Percentiles rank a stretch among this genome's conserved stretches.
These are phyloP conservation scores for Ogataea degrootiae DNA, from an alignment of 805 yeast genomes.

Conservation along the genomic window DNA sequence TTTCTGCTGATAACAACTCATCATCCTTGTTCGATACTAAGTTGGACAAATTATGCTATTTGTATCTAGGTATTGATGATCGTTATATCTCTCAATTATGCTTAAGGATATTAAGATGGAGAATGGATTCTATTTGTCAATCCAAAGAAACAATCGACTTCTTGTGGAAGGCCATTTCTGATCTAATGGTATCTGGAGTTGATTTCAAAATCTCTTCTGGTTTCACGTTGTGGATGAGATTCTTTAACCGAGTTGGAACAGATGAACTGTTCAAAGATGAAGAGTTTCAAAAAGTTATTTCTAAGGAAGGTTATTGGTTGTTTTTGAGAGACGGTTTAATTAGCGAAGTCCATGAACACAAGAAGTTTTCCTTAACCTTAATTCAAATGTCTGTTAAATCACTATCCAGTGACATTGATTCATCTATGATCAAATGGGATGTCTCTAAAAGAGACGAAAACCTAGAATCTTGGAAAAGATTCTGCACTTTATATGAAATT, in stretches of 20 bases:
- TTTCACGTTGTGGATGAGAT: slow-evolving; percentile 53
- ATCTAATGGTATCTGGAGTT: slow-evolving; percentile 28
- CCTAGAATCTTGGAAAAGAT: slow-evolving; percentile 64
- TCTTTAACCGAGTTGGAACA: slow-evolving; percentile 29
- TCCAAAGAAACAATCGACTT: slow-evolving; percentile 18
- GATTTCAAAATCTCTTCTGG: slow-evolving; percentile 35
- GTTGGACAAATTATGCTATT: slow-evolving; percentile 28
- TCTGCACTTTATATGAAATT: slow-evolving; percentile 70
- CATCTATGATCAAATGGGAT: slow-evolving; percentile 44
- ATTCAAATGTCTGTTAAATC: slow-evolving; percentile 55
- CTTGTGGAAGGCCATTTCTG: slow-evolving; percentile 44
- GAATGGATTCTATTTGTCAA: slow-evolving; percentile 32
- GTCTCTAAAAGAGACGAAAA: slow-evolving; percentile 22
- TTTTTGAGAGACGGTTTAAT: slow-evolving; percentile 52
- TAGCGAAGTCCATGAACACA: slow-evolving; percentile 55
- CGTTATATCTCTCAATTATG: slow-evolving; percentile 33
- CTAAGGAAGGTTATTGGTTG: slow-evolving; percentile 46
- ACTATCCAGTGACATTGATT: slow-evolving; percentile 31
- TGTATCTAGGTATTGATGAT: slow-evolving; percentile 35
- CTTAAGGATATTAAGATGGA: slow-evolving; percentile 51
- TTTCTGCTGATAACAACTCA: slow-evolving; percentile 17
- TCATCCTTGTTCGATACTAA: neutral
- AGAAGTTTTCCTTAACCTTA: slow-evolving; percentile 65
- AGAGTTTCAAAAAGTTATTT: slow-evolving; percentile 28
- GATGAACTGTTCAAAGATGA: slow-evolving; percentile 6